Percentiles rank a stretch among this genome's conserved stretches.
Evolutionary conservation across 2,329 filamentous ascomycete genomes (phyloP).

Genomic region (Verticillium nubilum): DNA sequence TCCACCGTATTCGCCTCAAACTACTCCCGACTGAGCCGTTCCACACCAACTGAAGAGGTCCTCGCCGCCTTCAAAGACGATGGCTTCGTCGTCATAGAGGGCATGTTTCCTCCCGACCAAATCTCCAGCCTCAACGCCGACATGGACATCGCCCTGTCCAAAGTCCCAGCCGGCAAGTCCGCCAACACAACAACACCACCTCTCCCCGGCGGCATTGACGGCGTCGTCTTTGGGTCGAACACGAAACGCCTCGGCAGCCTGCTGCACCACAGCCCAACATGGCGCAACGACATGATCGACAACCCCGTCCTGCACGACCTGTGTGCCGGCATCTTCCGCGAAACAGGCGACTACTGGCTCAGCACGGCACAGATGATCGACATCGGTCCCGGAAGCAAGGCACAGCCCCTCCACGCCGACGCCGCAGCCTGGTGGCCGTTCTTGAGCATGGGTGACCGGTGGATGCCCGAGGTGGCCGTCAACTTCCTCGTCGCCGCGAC

Average conservation of each 20-base stretch:
- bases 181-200: background rate
- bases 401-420: conserved; percentile 20
- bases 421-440: conserved; percentile 1
- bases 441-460: background rate
- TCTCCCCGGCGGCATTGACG: background rate
- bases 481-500: conserved; percentile 15
- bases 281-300: conserved; percentile 20
- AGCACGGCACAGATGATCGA: conserved; percentile 18
- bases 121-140: conserved; percentile 6
- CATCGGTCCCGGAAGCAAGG: conserved; percentile 15
- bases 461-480: conserved; percentile 6
- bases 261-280: conserved; percentile 18
- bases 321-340: conserved; percentile 17
- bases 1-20: background rate
- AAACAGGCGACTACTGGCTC: conserved; percentile 22
- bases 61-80: background rate
- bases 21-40: background rate
- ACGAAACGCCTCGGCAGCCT: conserved; percentile 19
- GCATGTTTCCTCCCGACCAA: conserved; percentile 3
- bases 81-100: conserved; percentile 12
- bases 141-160: conserved; percentile 3
- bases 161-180: background rate
- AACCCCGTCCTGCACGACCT: conserved; percentile 19
- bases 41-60: background rate
- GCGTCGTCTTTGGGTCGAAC: conserved; percentile 13